Percentiles rank a stretch among this genome's conserved stretches.
Evolutionary conservation across 305 asterid species (phyloP).

Genomic region (Striga hermonthica): DNA sequence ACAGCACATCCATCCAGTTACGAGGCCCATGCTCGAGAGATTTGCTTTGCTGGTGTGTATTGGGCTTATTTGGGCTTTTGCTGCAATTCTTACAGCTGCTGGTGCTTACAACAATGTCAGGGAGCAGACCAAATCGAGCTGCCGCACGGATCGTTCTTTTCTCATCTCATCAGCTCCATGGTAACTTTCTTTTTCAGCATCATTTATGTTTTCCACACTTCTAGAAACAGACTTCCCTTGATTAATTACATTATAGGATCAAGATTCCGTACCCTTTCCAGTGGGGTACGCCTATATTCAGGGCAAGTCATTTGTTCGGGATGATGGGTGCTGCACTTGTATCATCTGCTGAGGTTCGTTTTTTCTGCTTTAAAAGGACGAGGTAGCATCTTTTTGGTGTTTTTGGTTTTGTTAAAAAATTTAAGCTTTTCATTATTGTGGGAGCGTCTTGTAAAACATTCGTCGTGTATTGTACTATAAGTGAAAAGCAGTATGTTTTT

Average conservation of each 20-base stretch:
- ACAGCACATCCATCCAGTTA: conserved; percentile 55
- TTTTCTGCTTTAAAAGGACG: conserved; percentile 19
- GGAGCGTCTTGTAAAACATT: neutral
- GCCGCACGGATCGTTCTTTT: conserved; percentile 76
- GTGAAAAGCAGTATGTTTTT: neutral
- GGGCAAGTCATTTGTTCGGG: conserved; percentile 84
- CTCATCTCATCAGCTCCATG: conserved; percentile 87
- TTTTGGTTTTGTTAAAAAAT: conserved; percentile 5
- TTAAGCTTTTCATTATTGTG: neutral
- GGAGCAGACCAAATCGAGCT: conserved; percentile 58
- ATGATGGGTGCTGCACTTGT: conserved; percentile 97
- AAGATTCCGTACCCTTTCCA: conserved; percentile 88
- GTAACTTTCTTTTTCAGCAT: conserved; percentile 38
- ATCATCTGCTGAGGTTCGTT: conserved; percentile 80
- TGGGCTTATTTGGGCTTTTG: conserved; percentile 83
- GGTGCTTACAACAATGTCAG: conserved; percentile 86
- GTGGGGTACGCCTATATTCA: conserved; percentile 96
- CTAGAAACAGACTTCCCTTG: neutral
- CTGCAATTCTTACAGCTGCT: conserved; percentile 91
- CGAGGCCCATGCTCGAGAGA: conserved; percentile 72
- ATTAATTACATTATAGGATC: conserved; percentile 53
- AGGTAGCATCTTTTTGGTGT: neutral
- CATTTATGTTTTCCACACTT: neutral
- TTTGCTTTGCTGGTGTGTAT: conserved; percentile 80
- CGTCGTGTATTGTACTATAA: neutral